phyloP scores from a whole-genome alignment of 768 basidiomycete species.

The Mycena rebaudengoi region DNA sequence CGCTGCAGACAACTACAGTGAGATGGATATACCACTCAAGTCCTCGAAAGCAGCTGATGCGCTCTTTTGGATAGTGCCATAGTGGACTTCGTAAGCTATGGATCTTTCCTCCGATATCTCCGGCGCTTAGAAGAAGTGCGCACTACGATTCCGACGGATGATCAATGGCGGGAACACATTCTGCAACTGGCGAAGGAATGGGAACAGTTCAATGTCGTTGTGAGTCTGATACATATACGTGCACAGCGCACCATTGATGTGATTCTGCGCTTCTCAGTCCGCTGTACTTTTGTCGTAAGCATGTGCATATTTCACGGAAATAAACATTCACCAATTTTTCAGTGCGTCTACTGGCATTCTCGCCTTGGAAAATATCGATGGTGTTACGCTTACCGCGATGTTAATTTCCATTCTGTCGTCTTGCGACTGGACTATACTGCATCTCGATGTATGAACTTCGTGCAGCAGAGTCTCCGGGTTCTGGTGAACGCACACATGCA shows the following conservation, averaged over 20 bases:
- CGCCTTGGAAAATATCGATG: slow-evolving; percentile 3
- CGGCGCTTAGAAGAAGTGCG: slow-evolving; percentile 12
- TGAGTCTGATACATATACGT: neutral
- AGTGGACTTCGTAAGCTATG: slow-evolving; percentile 8
- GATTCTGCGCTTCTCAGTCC: too few relatives aligned
- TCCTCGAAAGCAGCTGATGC: too few relatives aligned
- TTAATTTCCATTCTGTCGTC: slow-evolving; percentile 11
- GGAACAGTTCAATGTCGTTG: slow-evolving; percentile 14
- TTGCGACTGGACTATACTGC: slow-evolving; percentile 11
- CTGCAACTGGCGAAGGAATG: slow-evolving; percentile 11
- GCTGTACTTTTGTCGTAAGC: slow-evolving; percentile 6
- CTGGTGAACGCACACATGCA: neutral
- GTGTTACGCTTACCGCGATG: slow-evolving; percentile 7
- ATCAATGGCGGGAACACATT: slow-evolving; percentile 14
- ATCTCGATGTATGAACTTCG: slow-evolving; percentile 16
- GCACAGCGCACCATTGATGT: neutral
- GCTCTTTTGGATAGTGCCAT: slow-evolving; percentile 1
- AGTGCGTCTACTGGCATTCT: slow-evolving; percentile 17
- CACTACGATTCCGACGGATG: slow-evolving; percentile 3
- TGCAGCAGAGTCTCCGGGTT: neutral
- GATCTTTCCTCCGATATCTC: slow-evolving; percentile 12
- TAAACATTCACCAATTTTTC: neutral
- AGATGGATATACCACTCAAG: too few relatives aligned
- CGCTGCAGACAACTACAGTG: too few relatives aligned
- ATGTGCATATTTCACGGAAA: neutral